Percentiles rank a stretch among this genome's conserved stretches.
These are phyloP conservation scores for Kurtzmaniella quercitrusa DNA, from an alignment of 1,139 yeast species.

Conservation along the genomic window DNA sequence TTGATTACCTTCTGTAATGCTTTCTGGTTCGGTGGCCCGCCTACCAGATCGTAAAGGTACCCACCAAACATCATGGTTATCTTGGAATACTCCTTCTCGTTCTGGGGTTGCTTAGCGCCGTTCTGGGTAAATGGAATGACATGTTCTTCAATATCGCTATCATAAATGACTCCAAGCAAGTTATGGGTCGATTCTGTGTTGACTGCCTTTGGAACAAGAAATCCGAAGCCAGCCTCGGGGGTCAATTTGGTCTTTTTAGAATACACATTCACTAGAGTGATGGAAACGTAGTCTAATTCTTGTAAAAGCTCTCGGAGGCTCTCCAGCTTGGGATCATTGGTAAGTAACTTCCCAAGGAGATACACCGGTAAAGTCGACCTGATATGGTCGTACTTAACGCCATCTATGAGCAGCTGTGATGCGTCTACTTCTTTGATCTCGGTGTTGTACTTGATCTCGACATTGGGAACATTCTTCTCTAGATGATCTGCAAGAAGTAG, in stretches of 20 bases:
- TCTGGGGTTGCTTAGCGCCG: neutral
- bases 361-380: constrained; percentile 52
- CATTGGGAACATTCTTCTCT: constrained; percentile 28
- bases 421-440: constrained; percentile 18
- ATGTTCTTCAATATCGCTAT: constrained; percentile 69
- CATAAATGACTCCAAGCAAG: constrained; percentile 84
- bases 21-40: neutral
- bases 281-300: constrained; percentile 45
- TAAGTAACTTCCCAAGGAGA: constrained; percentile 21
- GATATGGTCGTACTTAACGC: constrained; percentile 43
- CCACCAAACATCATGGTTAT: constrained; percentile 93
- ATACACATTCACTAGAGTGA: constrained; percentile 59
- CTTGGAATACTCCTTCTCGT: constrained; percentile 24
- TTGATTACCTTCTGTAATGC: constrained; percentile 27
- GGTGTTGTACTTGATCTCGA: constrained; percentile 28
- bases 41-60: constrained; percentile 35
- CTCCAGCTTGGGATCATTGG: constrained; percentile 5
- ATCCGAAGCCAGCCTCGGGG: constrained; percentile 54
- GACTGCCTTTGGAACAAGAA: constrained; percentile 59
- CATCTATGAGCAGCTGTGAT: neutral
- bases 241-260: constrained; percentile 25
- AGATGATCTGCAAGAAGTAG: constrained; percentile 33
- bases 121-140: constrained; percentile 21
- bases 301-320: constrained; percentile 16
- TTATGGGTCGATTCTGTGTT: constrained; percentile 22